Percentiles rank a stretch among this genome's conserved stretches.
Conservation (phyloP, 2,329 filamentous ascomycete species). For the Exophiala alcalophila region DNA sequence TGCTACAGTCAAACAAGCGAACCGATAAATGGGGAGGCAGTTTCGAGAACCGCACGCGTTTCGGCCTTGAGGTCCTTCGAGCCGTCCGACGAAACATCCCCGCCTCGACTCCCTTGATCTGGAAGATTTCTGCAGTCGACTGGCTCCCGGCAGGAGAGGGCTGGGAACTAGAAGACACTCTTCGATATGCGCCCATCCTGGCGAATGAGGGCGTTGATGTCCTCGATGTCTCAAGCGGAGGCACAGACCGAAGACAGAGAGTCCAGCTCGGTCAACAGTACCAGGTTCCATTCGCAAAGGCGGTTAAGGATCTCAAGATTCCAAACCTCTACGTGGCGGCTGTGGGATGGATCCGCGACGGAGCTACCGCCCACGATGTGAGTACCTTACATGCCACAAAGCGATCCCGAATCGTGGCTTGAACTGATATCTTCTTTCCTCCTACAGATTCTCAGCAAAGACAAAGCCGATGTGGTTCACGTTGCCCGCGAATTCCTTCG, state of each 20-base stretch:
- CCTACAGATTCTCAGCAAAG: too few relatives aligned
- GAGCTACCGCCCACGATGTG: slow-evolving; percentile 5
- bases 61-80: slow-evolving; percentile 48
- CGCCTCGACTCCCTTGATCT: slow-evolving; percentile 44
- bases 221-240: slow-evolving; percentile 17
- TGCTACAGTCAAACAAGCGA: slow-evolving; percentile 41
- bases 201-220: slow-evolving; percentile 19
- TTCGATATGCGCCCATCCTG: slow-evolving; percentile 19
- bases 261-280: slow-evolving; percentile 55
- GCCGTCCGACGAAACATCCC: slow-evolving; percentile 33
- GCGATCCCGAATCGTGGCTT: too few relatives aligned
- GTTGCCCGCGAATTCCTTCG: slow-evolving; percentile 13
- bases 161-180: slow-evolving; percentile 20
- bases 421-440: background rate
- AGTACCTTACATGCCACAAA: too few relatives aligned
- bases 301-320: slow-evolving; percentile 60
- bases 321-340: slow-evolving; percentile 4
- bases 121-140: slow-evolving; percentile 48
- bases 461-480: slow-evolving; percentile 9
- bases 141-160: slow-evolving; percentile 41
- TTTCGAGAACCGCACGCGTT: slow-evolving; percentile 52
- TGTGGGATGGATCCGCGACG: slow-evolving; percentile 15
- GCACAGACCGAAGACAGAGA: too few relatives aligned
- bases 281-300: slow-evolving; percentile 69
- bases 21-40: slow-evolving; percentile 52